Base-by-base conservation (phyloP, 179 eudicot genomes). In the Nepenthes alata region DNA sequence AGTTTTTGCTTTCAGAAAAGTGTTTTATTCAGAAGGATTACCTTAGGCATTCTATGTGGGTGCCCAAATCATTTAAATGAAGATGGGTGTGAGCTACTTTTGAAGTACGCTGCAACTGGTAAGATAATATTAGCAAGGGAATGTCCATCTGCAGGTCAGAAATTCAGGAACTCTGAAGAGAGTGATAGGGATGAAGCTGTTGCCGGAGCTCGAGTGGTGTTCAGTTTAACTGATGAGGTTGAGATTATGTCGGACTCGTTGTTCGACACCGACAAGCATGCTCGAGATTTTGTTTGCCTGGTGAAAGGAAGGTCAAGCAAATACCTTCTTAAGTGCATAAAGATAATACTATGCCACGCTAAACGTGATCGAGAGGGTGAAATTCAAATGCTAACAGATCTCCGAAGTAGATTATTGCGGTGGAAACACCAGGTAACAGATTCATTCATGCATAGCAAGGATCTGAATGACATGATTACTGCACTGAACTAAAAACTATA, bases 91-190 rank as follows among this genome's bases (percentile, higher is more conserved):
- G 73, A 72, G 16, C 12, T 72, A 59, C 70, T 80, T 67, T 73
- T 83, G 69, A 84, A 83, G 60, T 83, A 75, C 70, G 76, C 71
- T 78, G 80, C 80, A 50, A 80, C 77, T 54, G 83, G 85, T 53
- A 65, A 7, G 11, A 50, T 70, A 53, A 53, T 58, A 5, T 55
- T 55, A 2, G 70, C 64, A 11, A 4, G 41, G 25, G 66, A 44
- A 16, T 58, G 59, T 25, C 59, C 59, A 36, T 10, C 34, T 55
- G 47, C 62, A 34, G 74, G 75, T 58, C 61, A 57, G 60, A 65
- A 60, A 14, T 54, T 45, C n/a, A 62, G 47, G 72, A 63, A 66
- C 37, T 7, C 47, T 49, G 60, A 63, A 38, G 53, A 14, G 50
- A 73, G 45, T 47, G 64, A 57, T 16, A 51, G 34, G 47, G 60